A percentile compares a stretch with the other conserved stretches of the same genome.
Conservation (phyloP, 495 filamentous ascomycete species). For the Aspergillus haitiensis region DNA sequence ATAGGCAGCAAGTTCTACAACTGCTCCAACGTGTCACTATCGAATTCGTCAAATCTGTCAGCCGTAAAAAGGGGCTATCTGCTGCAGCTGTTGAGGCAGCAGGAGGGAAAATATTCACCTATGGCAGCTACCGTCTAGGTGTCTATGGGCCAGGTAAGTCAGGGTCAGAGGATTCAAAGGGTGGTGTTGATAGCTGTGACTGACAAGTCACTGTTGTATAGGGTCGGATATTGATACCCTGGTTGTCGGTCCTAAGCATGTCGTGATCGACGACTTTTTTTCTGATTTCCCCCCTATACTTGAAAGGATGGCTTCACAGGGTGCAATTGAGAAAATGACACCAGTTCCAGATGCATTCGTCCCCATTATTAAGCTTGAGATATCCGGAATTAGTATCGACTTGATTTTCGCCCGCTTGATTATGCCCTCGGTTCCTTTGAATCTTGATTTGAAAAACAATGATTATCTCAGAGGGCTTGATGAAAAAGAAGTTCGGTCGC, state of each 20-base stretch:
- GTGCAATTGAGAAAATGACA: conserved; percentile 80
- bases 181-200: neutral
- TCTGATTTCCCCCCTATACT: conserved; percentile 77
- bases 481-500: conserved; percentile 78
- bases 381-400: conserved; percentile 89
- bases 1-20: conserved; percentile 57
- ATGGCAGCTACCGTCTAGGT: conserved; percentile 89
- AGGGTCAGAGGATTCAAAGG: neutral
- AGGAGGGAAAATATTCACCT: conserved; percentile 90
- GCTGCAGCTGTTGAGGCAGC: conserved; percentile 73
- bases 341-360: conserved; percentile 87
- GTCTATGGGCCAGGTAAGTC: conserved; percentile 81
- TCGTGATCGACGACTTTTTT: conserved; percentile 88
- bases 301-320: conserved; percentile 66
- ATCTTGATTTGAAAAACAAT: conserved; percentile 76
- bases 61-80: conserved; percentile 73
- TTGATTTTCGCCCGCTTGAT: conserved; percentile 84
- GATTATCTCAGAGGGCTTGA: conserved; percentile 81
- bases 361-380: conserved; percentile 93
- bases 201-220: conserved; percentile 28
- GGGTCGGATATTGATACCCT: conserved; percentile 98
- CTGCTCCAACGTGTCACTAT: conserved; percentile 74
- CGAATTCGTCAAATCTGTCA: conserved; percentile 79
- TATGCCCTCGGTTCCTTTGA: conserved; percentile 66
- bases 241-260: conserved; percentile 83